Percentiles rank a stretch among this genome's conserved stretches.
Conservation (phyloP, 495 filamentous ascomycete genomes). For the Lophiostoma macrostomum region DNA sequence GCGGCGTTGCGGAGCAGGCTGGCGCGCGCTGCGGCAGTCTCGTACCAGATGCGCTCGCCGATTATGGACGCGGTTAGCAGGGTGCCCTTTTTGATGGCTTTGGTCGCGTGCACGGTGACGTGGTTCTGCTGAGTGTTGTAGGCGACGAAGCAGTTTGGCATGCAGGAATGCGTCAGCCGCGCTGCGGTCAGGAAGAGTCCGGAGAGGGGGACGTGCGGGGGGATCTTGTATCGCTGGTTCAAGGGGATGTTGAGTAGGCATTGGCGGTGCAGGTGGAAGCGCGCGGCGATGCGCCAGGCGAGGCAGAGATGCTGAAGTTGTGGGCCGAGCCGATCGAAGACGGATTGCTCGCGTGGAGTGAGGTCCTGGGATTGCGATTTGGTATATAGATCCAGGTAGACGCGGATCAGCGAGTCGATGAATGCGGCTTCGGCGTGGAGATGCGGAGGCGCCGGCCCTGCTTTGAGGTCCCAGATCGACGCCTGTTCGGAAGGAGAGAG, state of each 20-base stretch:
- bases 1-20: no score
- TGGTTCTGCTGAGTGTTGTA: neutral
- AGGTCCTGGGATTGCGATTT: neutral
- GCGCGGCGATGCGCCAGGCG: neutral
- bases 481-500: no score
- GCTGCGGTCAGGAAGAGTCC: neutral
- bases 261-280: neutral
- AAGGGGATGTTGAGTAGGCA: neutral
- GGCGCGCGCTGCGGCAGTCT: no score
- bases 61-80: neutral
- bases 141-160: neutral
- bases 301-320: neutral
- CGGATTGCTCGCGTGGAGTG: neutral
- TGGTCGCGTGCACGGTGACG: neutral
- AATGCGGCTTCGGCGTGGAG: no score
- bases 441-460: no score
- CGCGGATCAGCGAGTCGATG: no score
- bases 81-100: neutral
- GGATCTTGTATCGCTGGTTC: neutral
- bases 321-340: neutral
- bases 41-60: no score
- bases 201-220: neutral
- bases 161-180: neutral
- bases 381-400: no score
- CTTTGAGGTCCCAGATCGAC: no score